phyloP scores from a whole-genome alignment of 2,329 filamentous ascomycete genomes.

The Graphium sp. region DNA sequence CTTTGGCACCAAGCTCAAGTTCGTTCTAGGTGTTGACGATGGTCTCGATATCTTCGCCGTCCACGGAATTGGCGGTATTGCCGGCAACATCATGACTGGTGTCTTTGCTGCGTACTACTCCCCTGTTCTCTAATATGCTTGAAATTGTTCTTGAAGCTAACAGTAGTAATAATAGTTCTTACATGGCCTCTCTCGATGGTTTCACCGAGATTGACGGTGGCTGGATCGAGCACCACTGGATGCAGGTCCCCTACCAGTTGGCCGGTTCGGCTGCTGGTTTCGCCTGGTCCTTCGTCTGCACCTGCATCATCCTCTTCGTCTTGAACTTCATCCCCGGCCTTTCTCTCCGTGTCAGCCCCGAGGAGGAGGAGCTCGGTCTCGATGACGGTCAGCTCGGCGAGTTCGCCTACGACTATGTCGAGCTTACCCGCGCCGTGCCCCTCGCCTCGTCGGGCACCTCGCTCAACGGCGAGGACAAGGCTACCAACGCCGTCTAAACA shows the following conservation, averaged over 20 bases:
- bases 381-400: constrained; percentile 68
- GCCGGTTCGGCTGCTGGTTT: constrained; percentile 49
- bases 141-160: constrained; percentile 5
- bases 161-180: constrained; percentile 26
- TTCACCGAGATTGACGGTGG: constrained; percentile 40
- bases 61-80: constrained; percentile 70
- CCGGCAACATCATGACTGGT: constrained; percentile 64
- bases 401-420: constrained; percentile 73
- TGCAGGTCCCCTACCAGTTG: constrained; percentile 56
- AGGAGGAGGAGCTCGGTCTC: constrained; percentile 52
- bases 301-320: constrained; percentile 51
- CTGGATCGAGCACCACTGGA: constrained; percentile 55
- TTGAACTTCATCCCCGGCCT: constrained; percentile 58
- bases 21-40: constrained; percentile 61
- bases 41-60: constrained; percentile 84
- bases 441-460: constrained; percentile 3
- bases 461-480: too few species aligned
- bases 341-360: constrained; percentile 47
- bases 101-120: constrained; percentile 51
- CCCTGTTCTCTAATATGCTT: neutral
- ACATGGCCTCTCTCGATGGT: constrained; percentile 61
- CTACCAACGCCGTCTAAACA: too few species aligned
- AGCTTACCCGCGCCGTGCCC: too few species aligned
- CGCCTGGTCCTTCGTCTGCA: constrained; percentile 49
- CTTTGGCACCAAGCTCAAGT: constrained; percentile 74